Conservation (phyloP, 2,329 filamentous ascomycete genomes). For the Chrysoporthe deuterocubensis region DNA sequence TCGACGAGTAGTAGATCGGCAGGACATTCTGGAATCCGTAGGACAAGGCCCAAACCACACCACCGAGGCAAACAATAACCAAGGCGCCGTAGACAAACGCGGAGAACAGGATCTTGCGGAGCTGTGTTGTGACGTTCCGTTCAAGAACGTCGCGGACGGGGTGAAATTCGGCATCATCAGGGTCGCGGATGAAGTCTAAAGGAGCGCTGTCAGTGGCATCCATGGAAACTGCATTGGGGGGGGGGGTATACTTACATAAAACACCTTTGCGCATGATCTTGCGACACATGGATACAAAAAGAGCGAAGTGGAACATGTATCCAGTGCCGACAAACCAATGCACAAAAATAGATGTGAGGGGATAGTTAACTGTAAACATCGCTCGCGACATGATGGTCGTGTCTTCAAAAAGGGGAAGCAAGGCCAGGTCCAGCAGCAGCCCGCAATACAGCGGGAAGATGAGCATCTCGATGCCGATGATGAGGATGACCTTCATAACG, state of each 20-base stretch:
- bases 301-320: conserved; percentile 99
- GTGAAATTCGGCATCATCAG: conserved; percentile 97
- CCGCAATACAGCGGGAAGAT: conserved; percentile 96
- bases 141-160: conserved; percentile 96
- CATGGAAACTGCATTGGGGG: neutral
- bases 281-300: conserved; percentile 98
- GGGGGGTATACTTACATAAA: conserved; percentile 66
- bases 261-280: conserved; percentile 97
- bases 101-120: conserved; percentile 95
- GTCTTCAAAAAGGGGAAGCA: conserved; percentile 85
- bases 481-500: conserved; percentile 95
- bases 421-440: conserved; percentile 82
- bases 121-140: conserved; percentile 86
- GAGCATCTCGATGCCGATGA: conserved; percentile 99
- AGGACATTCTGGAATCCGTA: conserved; percentile 71
- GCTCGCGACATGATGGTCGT: conserved; percentile 78
- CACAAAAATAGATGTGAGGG: conserved; percentile 90
- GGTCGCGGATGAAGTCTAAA: conserved; percentile 92
- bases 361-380: conserved; percentile 76
- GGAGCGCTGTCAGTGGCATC: conserved; percentile 37
- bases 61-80: conserved; percentile 90
- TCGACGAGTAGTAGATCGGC: conserved; percentile 91
- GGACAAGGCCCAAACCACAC: conserved; percentile 91
- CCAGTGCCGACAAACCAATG: conserved; percentile 99
- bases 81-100: conserved; percentile 93